Base-by-base conservation (phyloP, 176 grass and related monocot species). In the Oryza rufipogon region DNA sequence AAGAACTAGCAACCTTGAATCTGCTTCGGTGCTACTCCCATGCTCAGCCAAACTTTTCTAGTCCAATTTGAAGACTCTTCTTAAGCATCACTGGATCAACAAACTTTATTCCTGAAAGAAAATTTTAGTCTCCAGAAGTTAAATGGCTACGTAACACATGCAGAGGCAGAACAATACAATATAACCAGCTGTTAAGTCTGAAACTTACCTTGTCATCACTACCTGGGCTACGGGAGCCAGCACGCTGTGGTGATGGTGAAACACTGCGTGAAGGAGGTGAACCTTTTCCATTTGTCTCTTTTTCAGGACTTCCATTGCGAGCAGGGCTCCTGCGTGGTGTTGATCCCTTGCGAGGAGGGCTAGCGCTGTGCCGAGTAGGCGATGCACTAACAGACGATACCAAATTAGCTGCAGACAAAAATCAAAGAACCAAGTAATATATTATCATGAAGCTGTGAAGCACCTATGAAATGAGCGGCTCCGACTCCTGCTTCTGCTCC, bases 331-430 rank as follows among this genome's bases (percentile, higher is more conserved):
- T 89, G 11, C 4, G 56, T 72, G 80, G 89, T 16, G 75, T 65
- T 74, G 82, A 70, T 76, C 88, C 94, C 49, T 88, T 97, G 74
- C 20, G 79, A 77, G 86, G 79, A 77, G 86, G 89, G 68, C 88
- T 97, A 89, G 61, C 76, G 75, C 87, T 91, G 16, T 28, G 79
- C 36, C 84, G 87, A 69, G 33, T 49, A 81, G 95, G 92, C 49
- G 95, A 98, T 45, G 75, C 85, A 90, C 92, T 98, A 74, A 36
- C 14, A 47, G 72, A 68, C 68, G 4, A 68, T 15, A 47, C 39
- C 41, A 84, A 73, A 54, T 85, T 52, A 80, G 22, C 66, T 51
- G n/a, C 13, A 22, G 86, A 73, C 41, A 78, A 64, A 64, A 70
- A 41, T 36, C 9, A 76, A 20, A 28, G 46, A 60, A 60, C 15